phyloP scores from a whole-genome alignment of 2,329 filamentous ascomycete species.

The Chaetomiaceae sp. region DNA sequence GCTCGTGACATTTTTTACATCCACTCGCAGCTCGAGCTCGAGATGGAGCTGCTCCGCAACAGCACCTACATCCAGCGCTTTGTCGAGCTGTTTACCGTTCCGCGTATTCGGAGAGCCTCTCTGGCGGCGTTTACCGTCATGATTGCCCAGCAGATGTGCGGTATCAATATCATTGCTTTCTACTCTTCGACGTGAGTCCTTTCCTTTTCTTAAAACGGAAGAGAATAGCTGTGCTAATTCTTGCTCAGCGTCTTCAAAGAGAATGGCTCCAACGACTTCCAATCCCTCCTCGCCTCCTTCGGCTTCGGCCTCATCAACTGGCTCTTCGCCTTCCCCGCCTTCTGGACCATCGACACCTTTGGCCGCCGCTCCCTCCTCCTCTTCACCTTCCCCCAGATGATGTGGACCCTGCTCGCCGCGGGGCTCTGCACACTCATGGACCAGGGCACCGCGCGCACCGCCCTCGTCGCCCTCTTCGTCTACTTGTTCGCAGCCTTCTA shows the following conservation, averaged over 20 bases:
- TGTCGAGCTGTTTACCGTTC: slow-evolving; percentile 62
- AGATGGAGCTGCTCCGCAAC: slow-evolving; percentile 45
- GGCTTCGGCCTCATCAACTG: slow-evolving; percentile 64
- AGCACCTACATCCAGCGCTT: slow-evolving; percentile 60
- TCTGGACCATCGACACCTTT: slow-evolving; percentile 64
- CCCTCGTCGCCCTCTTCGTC: slow-evolving; percentile 54
- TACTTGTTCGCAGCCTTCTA: slow-evolving; percentile 60
- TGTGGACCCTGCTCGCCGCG: slow-evolving; percentile 61
- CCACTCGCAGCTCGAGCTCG: slow-evolving; percentile 59
- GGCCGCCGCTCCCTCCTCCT: slow-evolving; percentile 59
- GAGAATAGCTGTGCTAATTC: too few species aligned
- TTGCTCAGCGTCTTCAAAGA: slow-evolving; percentile 49
- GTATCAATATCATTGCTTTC: slow-evolving; percentile 59
- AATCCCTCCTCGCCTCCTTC: slow-evolving; percentile 58
- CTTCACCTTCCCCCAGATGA: slow-evolving; percentile 65
- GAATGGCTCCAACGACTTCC: slow-evolving; percentile 50
- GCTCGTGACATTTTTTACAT: slow-evolving; percentile 61
- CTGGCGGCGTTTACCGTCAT: slow-evolving; percentile 75
- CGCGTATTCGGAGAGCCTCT: slow-evolving; percentile 66
- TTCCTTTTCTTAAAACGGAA: too few species aligned
- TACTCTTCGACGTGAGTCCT: slow-evolving; percentile 50
- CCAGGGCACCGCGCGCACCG: slow-evolving; percentile 31
- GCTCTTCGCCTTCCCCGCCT: slow-evolving; percentile 59
- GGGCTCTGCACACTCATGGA: slow-evolving; percentile 54
- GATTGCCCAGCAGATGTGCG: slow-evolving; percentile 71